These are phyloP conservation scores for Daldinia decipiens DNA, from an alignment of 495 filamentous ascomycete species.

Conservation along the genomic window DNA sequence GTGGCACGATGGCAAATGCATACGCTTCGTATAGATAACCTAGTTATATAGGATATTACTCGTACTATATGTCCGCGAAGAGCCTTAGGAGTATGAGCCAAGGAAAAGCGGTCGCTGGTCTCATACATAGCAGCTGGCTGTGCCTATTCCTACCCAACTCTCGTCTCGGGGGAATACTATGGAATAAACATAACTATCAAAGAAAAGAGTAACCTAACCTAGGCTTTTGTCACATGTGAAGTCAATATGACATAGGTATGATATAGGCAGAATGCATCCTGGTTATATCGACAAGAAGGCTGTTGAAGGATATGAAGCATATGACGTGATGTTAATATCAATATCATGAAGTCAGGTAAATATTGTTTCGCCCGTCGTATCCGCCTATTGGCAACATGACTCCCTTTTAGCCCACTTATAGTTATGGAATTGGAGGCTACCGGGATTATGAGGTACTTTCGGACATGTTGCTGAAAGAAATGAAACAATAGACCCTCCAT, in stretches of 20 bases:
- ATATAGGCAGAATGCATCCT: slow-evolving; percentile 36
- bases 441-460: slow-evolving; percentile 32
- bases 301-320: neutral
- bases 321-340: slow-evolving; percentile 44
- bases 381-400: slow-evolving; percentile 25
- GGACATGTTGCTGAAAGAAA: slow-evolving; percentile 18
- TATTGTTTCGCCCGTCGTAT: slow-evolving; percentile 23
- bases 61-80: slow-evolving; percentile 1
- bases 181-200: slow-evolving; percentile 17
- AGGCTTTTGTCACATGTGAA: slow-evolving; percentile 26
- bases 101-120: slow-evolving; percentile 30
- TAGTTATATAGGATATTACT: slow-evolving; percentile 24
- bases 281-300: slow-evolving; percentile 14
- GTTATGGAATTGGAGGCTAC: slow-evolving; percentile 30
- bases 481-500: slow-evolving; percentile 3
- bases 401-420: slow-evolving; percentile 22
- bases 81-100: slow-evolving; percentile 21
- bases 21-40: slow-evolving; percentile 22
- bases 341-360: slow-evolving; percentile 30
- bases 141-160: slow-evolving; percentile 24
- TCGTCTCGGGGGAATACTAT: neutral
- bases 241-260: slow-evolving; percentile 6
- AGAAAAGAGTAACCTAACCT: neutral
- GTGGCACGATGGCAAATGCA: slow-evolving; percentile 10
- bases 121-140: neutral